Percentiles rank a stretch among this genome's conserved stretches.
phyloP scores from a whole-genome alignment of 352 stramenopile genomes.

The Phytopythium helicoides region DNA sequence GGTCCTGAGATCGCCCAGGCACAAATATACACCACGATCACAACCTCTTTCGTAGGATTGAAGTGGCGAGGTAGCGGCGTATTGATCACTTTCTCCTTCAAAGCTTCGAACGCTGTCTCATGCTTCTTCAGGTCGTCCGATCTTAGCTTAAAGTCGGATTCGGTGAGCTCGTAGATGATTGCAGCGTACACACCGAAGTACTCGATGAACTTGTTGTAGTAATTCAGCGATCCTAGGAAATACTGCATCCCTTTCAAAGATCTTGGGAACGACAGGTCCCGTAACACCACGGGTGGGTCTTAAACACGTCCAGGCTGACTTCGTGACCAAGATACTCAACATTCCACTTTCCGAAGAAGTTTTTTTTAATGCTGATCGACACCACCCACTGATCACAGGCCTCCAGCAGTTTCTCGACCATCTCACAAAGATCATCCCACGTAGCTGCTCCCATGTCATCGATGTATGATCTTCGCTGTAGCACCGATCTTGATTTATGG shows the following conservation, averaged over 20 bases:
- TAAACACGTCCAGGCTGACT: constrained; percentile 1
- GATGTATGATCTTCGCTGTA: too few species aligned
- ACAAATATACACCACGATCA: constrained; percentile 12
- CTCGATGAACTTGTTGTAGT: constrained; percentile 19
- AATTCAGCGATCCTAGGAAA: constrained; percentile 20
- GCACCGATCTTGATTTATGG: too few species aligned
- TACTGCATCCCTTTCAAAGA: constrained; percentile 10
- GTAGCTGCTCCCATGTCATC: too few species aligned
- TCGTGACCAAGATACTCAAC: constrained; percentile 17
- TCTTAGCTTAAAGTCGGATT: constrained; percentile 4
- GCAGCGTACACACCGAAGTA: constrained; percentile 13
- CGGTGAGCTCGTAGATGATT: constrained; percentile 3
- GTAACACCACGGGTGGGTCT: constrained; percentile 5
- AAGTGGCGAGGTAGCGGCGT: constrained; percentile 12
- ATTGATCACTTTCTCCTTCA: constrained; percentile 8
- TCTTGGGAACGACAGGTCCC: constrained; percentile 8
- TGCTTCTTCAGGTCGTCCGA: too few species aligned
- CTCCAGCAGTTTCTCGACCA: too few species aligned
- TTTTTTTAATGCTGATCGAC: constrained; percentile 27
- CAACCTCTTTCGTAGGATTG: not conserved
- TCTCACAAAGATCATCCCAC: too few species aligned
- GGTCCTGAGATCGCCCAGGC: constrained; percentile 11
- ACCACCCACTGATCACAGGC: too few species aligned
- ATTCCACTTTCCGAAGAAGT: constrained; percentile 8
- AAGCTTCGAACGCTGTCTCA: constrained; percentile 5